Percentiles rank a stretch among this genome's conserved stretches.
Evolutionary conservation across 257 asterid species (phyloP).

Genomic region (Solanum microdontum): DNA sequence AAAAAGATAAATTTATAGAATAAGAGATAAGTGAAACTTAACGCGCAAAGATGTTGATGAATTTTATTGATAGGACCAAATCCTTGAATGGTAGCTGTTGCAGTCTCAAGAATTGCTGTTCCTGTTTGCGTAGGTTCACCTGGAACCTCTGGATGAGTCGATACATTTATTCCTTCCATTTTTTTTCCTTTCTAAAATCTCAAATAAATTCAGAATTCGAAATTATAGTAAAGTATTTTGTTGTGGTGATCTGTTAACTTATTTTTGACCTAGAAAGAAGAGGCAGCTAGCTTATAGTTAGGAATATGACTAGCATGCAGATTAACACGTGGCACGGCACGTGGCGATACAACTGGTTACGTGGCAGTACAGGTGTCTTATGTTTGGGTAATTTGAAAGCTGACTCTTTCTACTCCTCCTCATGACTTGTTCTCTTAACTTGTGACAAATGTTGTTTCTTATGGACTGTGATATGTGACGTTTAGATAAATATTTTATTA

Average conservation of each 20-base stretch:
- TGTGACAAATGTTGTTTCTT: not conserved
- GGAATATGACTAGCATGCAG: slow-evolving; percentile 14
- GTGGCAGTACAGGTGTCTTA: slow-evolving; percentile 1
- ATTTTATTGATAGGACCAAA: slow-evolving; percentile 79
- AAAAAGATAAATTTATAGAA: not conserved
- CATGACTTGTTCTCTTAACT: not conserved
- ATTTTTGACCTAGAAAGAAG: not conserved
- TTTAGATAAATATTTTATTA: too few species aligned
- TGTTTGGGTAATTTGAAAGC: not conserved
- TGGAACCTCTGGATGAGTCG: slow-evolving; percentile 50
- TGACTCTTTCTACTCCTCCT: not conserved
- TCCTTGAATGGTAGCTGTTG: slow-evolving; percentile 71
- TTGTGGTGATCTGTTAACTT: not conserved
- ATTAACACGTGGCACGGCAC: slow-evolving; percentile 34
- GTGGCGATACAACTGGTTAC: slow-evolving; percentile 8
- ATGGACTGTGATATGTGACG: not conserved
- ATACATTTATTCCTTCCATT: slow-evolving; percentile 51
- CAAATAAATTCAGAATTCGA: too few species aligned
- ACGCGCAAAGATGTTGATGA: slow-evolving; percentile 99
- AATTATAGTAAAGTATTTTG: not conserved
- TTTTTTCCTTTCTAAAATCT: too few species aligned
- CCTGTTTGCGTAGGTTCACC: slow-evolving; percentile 64
- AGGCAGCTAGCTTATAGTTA: not conserved
- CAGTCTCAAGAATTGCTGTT: slow-evolving; percentile 58
- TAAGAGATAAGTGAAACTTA: not conserved